phyloP scores from a whole-genome alignment of 176 grass and related monocot species.

The Hyparrhenia diplandra region DNA sequence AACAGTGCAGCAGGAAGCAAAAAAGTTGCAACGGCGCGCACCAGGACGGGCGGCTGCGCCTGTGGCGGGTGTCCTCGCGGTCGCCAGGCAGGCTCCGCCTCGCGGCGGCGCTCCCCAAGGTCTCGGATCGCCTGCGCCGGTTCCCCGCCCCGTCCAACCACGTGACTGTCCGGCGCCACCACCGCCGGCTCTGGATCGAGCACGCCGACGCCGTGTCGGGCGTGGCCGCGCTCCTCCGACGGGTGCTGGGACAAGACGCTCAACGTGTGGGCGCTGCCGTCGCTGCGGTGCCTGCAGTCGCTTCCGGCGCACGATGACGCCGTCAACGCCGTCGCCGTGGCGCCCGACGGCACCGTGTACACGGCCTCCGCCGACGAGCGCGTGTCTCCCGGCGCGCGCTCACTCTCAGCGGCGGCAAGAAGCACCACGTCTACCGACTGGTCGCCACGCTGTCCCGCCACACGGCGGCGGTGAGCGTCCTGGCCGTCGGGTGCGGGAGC shows the following conservation, averaged over 20 bases:
- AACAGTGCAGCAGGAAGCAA: no score
- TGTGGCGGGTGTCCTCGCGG: constrained; percentile 50
- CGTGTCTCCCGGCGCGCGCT: not conserved
- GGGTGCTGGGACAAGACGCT: constrained; percentile 83
- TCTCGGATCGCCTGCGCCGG: constrained; percentile 63
- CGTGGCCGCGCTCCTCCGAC: constrained; percentile 36
- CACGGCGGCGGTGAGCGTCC: constrained; percentile 69
- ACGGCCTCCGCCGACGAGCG: constrained; percentile 74
- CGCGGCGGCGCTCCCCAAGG: constrained; percentile 59
- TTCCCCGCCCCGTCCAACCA: constrained; percentile 82
- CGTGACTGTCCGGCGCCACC: constrained; percentile 61
- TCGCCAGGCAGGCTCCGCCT: constrained; percentile 39
- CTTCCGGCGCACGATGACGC: constrained; percentile 80
- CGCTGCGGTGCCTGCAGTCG: constrained; percentile 76
- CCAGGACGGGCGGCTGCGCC: constrained; percentile 70
- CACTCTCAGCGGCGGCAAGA: not conserved
- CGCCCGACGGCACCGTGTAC: constrained; percentile 69
- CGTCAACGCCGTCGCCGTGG: constrained; percentile 68
- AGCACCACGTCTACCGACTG: constrained; percentile 36
- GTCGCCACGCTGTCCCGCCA: constrained; percentile 63
- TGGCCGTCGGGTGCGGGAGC: constrained; percentile 48
- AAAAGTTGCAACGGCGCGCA: no score
- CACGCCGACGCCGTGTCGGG: constrained; percentile 69
- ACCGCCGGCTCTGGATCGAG: constrained; percentile 73
- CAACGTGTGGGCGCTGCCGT: constrained; percentile 71